Evolutionary conservation across 1,139 yeast species (phyloP), one percentile per base, ranked within the genome.

Genomic region (Kurtzmaniella natalensis): DNA sequence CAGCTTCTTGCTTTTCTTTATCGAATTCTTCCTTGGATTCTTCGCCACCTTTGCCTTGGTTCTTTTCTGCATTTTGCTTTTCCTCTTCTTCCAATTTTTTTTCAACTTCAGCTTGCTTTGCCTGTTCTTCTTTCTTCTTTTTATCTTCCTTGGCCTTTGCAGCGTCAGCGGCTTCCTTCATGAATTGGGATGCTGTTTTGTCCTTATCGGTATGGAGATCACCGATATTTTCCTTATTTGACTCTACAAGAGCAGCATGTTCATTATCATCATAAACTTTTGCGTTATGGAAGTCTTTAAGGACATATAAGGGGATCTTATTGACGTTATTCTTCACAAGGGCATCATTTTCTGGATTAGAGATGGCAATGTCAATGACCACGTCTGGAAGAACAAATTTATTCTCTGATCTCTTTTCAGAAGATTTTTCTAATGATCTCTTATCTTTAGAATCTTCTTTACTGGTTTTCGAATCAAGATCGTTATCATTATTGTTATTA

Each of bases 291-390:
- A 57, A 56, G 27, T 57, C 60, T 15, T 56, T 50, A 23, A 67
- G 44, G 2, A 68, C 45, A 20, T 51, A 41, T 20, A 34, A 32
- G 0, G 75, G 74, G 7, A 61, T 41, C 26, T 43, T 45, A 33
- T 55, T 52, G 21, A 46, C 54, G 41, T 68, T 67, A 2, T 70
- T 71, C 28, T 48, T 42, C 20, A 65, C 54, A 31, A 47, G 48
- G 10, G 50, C 38, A 38, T 67, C 72, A 1, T 33, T 32, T 2
- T 34, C 32, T 3, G 56, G 53, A 30, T 58, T 49, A n/a, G 49
- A 46, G 5, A 68, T 50, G 3, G 70, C 70, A 9, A 68, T 47
- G 42, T 68, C 72, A n/a, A 63, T 44, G 17, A 69, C 51, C 5
- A 65, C 72, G 18, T 28, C 10, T 15, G 28, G 34, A 13, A 37